Base-by-base conservation (phyloP, 805 yeast genomes). In the Metschnikowia bowlesiae region DNA sequence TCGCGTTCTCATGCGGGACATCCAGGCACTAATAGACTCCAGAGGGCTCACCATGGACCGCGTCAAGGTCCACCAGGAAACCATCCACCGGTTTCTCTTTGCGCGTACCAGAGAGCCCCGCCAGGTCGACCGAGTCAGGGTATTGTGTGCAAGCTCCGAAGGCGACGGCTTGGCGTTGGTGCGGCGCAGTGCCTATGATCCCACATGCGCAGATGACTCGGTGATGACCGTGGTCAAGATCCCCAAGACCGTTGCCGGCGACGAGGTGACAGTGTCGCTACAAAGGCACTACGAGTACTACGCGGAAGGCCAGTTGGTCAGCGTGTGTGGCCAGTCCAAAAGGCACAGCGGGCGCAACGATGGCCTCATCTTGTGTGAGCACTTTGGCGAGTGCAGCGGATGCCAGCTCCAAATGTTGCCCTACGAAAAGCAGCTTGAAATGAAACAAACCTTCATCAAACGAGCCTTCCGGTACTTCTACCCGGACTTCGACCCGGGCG, bases 371-470 rank as follows among this genome's bases (percentile, higher is more conserved):
- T 51, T 61, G 4, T 75, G 79, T 51, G 54, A 59, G 8, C 65
- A 71, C 38, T 75, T 75, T 51, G 54, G 64, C 8, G 54, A 50
- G 31, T 75, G 79, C 49, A 56, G 62, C 42, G 79, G 79, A 1
- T 75, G 79, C 53, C 74, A 73, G 46, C 61, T 69, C 18, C 79
- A 75, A 49, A 71, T 71, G 76, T 31, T 74, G 14, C 50, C 60
- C 4, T 69, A 74, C 47, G 68, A 68, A 3, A 62, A 66, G n/a
- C 79, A 75, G 52, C 59, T 74, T 18, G 45, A 51, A 2, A 63
- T 63, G 46, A 75, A 75, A 51, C 58, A 59, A 42, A 44, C 48
- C 6, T 56, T 64, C 1, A 67, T 75, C 16, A 40, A 57, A 13
- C 65, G 61, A 41, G 79, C 79, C 2, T 74, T 59, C 50, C 49